phyloP scores from a whole-genome alignment of 2,329 filamentous ascomycete species.

The Aspergillus persii region DNA sequence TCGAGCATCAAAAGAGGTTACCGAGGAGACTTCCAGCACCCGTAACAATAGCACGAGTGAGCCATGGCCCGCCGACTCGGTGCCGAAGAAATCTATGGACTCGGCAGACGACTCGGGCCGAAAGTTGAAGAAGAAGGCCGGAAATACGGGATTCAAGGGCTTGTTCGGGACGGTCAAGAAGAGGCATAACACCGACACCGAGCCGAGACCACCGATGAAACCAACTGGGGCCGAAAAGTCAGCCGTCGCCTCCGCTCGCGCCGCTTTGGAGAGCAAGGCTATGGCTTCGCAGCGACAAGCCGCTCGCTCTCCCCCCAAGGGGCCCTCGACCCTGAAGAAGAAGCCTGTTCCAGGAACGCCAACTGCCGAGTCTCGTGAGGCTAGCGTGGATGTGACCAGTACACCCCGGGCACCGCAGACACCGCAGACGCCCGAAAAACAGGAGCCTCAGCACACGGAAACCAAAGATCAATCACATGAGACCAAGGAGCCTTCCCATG shows the following conservation, averaged over 20 bases:
- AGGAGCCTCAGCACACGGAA: constrained; percentile 23
- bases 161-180: constrained; percentile 45
- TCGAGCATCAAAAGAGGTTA: constrained; percentile 20
- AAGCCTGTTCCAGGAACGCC: constrained; percentile 29
- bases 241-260: constrained; percentile 43
- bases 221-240: constrained; percentile 32
- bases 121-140: constrained; percentile 46
- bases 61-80: constrained; percentile 24
- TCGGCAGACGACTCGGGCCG: constrained; percentile 34
- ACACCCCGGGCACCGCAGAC: constrained; percentile 6
- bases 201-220: constrained; percentile 30
- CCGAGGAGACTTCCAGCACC: constrained; percentile 12
- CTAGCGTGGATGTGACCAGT: constrained; percentile 10
- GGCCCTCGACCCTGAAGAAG: constrained; percentile 30
- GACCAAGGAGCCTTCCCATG: constrained; percentile 5
- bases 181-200: constrained; percentile 25
- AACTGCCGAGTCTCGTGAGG: constrained; percentile 7
- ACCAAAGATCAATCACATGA: constrained; percentile 19
- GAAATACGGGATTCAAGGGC: constrained; percentile 42
- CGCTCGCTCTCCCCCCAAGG: constrained; percentile 22
- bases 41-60: constrained; percentile 18
- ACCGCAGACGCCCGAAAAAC: constrained; percentile 5
- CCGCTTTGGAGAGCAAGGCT: constrained; percentile 40
- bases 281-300: constrained; percentile 32
- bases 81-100: constrained; percentile 32